Conservation (phyloP, 73 alveolate species). For the Paramecium octaurelia region DNA sequence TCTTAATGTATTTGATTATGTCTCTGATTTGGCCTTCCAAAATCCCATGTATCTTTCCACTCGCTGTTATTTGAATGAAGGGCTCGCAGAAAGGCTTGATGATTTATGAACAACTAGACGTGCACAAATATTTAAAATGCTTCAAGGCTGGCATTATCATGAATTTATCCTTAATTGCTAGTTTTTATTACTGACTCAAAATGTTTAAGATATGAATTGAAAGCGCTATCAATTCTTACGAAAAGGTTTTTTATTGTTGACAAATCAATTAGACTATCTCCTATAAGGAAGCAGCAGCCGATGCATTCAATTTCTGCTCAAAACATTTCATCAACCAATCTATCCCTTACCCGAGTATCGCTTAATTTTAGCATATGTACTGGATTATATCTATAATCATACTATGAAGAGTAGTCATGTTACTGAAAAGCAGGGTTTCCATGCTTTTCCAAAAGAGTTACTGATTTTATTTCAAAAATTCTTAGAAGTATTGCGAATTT, state of each 20-base stretch:
- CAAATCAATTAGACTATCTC: not conserved
- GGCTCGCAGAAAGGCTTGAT: not conserved
- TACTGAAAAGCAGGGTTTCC: not conserved
- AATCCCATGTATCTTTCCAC: not conserved
- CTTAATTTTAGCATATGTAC: not conserved
- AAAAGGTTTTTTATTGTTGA: not conserved
- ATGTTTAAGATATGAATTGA: not conserved
- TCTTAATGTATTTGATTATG: not conserved
- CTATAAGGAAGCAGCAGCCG: not conserved
- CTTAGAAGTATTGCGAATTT: not conserved
- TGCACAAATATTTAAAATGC: not conserved
- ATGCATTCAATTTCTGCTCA: not conserved
- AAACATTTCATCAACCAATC: conserved; percentile 21
- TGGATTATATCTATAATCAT: not conserved
- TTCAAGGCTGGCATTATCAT: conserved; percentile 19
- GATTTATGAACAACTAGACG: not conserved
- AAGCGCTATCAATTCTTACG: not conserved
- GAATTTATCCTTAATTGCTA: not conserved
- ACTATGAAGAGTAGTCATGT: not conserved
- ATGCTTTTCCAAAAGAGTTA: not conserved
- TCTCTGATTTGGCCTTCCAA: conserved; percentile 32
- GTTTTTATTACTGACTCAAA: not conserved
- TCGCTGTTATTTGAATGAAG: not conserved
- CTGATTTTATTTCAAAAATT: not conserved
- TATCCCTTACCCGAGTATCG: not conserved